A percentile compares a stretch with the other conserved stretches of the same genome.
Conservation (phyloP, 805 yeast species). For the Candida hispaniensis region DNA sequence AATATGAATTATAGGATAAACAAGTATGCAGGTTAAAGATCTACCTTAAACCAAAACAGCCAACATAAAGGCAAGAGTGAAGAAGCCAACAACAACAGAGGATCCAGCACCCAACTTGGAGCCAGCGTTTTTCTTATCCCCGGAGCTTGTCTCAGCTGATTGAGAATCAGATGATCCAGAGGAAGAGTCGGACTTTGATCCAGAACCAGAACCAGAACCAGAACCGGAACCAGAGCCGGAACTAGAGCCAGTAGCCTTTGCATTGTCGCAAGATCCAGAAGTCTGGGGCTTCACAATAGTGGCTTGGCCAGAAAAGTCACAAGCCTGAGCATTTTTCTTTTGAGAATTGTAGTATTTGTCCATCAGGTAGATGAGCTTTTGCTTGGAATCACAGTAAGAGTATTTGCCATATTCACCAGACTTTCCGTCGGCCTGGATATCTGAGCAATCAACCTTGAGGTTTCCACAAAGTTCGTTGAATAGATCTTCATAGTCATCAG, state of each 20-base stretch:
- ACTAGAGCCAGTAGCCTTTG: conserved; percentile 45
- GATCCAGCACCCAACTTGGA: conserved; percentile 10
- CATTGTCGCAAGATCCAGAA: conserved; percentile 37
- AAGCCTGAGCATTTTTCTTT: conserved; percentile 39
- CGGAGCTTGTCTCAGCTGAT: too few relatives aligned
- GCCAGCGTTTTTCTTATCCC: too few relatives aligned
- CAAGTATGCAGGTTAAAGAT: too few relatives aligned
- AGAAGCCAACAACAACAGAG: conserved; percentile 6
- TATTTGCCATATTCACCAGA: conserved; percentile 61
- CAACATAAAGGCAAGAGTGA: conserved; percentile 11
- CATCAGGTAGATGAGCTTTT: conserved; percentile 55
- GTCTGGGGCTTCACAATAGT: conserved; percentile 35
- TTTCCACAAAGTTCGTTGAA: conserved; percentile 48
- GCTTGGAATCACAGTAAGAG: conserved; percentile 62
- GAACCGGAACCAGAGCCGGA: conserved; percentile 36
- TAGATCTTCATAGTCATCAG: conserved; percentile 48
- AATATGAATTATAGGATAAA: too few relatives aligned
- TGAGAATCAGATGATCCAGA: conserved; percentile 23
- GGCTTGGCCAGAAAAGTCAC: conserved; percentile 66
- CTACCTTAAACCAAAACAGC: too few relatives aligned
- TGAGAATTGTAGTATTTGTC: conserved; percentile 51
- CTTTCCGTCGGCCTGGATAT: conserved; percentile 49
- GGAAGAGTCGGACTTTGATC: conserved; percentile 22
- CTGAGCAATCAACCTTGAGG: conserved; percentile 44
- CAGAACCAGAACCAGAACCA: conserved; percentile 19